Conservation (phyloP, 805 yeast species). For the Nakazawaea ishiwadae region DNA sequence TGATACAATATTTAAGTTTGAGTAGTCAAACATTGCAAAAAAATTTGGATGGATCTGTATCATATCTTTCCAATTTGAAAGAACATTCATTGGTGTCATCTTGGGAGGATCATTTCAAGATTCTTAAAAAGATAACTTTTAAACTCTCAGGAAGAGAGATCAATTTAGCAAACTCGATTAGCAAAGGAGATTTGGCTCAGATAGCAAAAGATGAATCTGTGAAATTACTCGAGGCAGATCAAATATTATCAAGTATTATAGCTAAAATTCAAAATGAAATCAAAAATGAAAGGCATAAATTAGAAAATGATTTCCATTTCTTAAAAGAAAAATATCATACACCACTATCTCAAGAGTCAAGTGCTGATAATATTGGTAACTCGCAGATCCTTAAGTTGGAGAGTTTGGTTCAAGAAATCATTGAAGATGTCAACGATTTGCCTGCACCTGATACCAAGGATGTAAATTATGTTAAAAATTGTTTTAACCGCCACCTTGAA, state of each 20-base stretch:
- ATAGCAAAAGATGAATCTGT: constrained; percentile 28
- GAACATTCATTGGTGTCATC: constrained; percentile 36
- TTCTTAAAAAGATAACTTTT: constrained; percentile 22
- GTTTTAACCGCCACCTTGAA: constrained; percentile 1
- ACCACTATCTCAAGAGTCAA: background rate
- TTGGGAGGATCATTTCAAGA: constrained; percentile 32
- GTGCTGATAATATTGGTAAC: constrained; percentile 9
- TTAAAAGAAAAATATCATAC: constrained; percentile 28
- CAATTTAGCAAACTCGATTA: constrained; percentile 29
- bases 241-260: constrained; percentile 25
- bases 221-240: constrained; percentile 16
- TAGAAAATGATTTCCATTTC: constrained; percentile 37
- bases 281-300: constrained; percentile 25
- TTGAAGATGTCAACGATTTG: constrained; percentile 18
- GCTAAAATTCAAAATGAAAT: constrained; percentile 32
- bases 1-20: constrained; percentile 47
- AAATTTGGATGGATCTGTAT: constrained; percentile 32
- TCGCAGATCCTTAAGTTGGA: constrained; percentile 16
- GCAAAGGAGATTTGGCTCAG: constrained; percentile 22
- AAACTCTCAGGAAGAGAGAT: constrained; percentile 18
- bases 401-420: constrained; percentile 18
- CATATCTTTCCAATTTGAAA: constrained; percentile 29
- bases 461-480: background rate
- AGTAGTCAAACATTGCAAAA: constrained; percentile 37
- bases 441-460: constrained; percentile 21